Base-by-base conservation (phyloP, 495 filamentous ascomycete species). In the Pyrenula massariospora region DNA sequence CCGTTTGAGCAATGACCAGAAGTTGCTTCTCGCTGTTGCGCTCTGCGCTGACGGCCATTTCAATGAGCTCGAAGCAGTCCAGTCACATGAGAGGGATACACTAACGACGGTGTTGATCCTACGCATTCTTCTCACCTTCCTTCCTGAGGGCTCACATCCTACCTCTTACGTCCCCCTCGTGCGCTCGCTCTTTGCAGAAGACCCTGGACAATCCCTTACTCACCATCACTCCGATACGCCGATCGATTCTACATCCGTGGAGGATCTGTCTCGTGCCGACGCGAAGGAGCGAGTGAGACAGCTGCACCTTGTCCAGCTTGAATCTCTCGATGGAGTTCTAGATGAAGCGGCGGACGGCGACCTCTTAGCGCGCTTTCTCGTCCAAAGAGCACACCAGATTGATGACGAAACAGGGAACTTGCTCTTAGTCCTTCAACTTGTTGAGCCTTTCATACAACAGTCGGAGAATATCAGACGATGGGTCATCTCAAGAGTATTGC, bases 61-160 rank as follows among this genome's bases (percentile, higher is more conserved):
- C 53, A 66, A 76, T 52, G 72, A 74, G 54, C 70, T 96, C 58
- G 77, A 76, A 57, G 73, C 71, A 50, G 73, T 95, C 25, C 77
- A 83, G 56, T 72, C 80, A 53, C 74, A 75, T 54, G 77, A 84
- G 58, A 74, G 68, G 42, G 70, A 78, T 60, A 75, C 77, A 57
- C 76, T 91, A 55, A 77, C 78, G 20, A 74, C 80, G 11, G 85
- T 87, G 57, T 77, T 88, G 50, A 61, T 91, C 31, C 73, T 94
- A 59, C 83, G 90, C 62, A 86, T 96, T 53, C 70, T 95, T 58
- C 77, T 96, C 57, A 94, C 86, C 54, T 93, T 84, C 60, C 78
- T 96, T 5, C 90, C 91, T 36, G 91, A 93, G 65, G 87, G 79
- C 52, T 71, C 81, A 11, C 80, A 81, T 15, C 86, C 90, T 24